Evolutionary conservation across 768 basidiomycete species (phyloP), one percentile per base, ranked within the genome.

Genomic region (Lepiota venenata): DNA sequence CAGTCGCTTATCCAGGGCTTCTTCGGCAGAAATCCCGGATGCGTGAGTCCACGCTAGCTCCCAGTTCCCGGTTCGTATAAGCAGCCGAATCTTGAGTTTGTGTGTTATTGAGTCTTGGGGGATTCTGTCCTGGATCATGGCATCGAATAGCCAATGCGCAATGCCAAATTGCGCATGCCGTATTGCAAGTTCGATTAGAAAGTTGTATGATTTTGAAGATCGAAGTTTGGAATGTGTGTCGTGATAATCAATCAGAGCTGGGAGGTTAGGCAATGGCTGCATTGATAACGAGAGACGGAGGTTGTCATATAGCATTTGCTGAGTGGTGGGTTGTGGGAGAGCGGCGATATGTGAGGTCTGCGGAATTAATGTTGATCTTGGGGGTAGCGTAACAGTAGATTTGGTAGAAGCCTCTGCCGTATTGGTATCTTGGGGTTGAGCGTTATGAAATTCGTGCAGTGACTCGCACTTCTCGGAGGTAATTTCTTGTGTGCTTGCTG

Each of bases 41-140:
- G 41, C 49, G 37, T 35, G 47, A 16, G 18, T 25, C 60, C 60
- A 61, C 3, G 60, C 60, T n/a, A 37, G 43, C 25, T 58, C 51
- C 60, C 60, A 61, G 12, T 44, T 39, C 22, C 57, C 60, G n/a
- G 48, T 61, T 37, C 52, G 52, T 21, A 61, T 57, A 16, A 61
- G 45, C 25, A 27, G 58, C 12, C 60, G 60, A 38, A 58, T 36
- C 36, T 52, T 47, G 14, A 61, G 53, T 18, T 53, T 53, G 29
- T 44, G 53, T 4, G 60, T 61, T 39, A 21, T 29, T 3, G 35
- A 22, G 42, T 61, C 46, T 37, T 45, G 50, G 43, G 35, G 29
- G 36, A 58, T 44, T 20, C 42, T 48, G 32, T 55, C 55, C 9
- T 22, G 41, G 18, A 36, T 18, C 57, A 61, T 56, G 27, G 57